Percentiles rank a stretch among this genome's conserved stretches.
These are phyloP conservation scores for Pichia ethanolica DNA, from an alignment of 805 yeast species.

Conservation along the genomic window DNA sequence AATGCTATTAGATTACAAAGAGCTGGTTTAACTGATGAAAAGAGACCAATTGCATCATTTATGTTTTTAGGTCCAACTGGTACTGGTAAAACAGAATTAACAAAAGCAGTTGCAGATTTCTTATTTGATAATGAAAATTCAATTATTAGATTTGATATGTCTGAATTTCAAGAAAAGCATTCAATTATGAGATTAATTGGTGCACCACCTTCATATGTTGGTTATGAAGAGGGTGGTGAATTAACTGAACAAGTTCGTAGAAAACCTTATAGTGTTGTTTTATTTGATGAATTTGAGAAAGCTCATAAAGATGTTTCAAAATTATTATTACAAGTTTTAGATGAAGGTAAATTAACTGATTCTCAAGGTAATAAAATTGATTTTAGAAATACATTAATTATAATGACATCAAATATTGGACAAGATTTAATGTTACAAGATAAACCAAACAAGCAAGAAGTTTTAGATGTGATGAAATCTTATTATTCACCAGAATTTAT, in stretches of 20 bases:
- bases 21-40: conserved; percentile 92
- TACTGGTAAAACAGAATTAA: conserved; percentile 95
- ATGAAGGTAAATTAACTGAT: conserved; percentile 92
- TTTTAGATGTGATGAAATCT: conserved; percentile 59
- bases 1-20: conserved; percentile 95
- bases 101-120: conserved; percentile 88
- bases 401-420: conserved; percentile 95
- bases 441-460: conserved; percentile 49
- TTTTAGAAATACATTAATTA: conserved; percentile 89
- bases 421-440: conserved; percentile 80
- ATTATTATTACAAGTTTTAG: conserved; percentile 81
- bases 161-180: conserved; percentile 94
- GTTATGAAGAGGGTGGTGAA: conserved; percentile 94
- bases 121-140: conserved; percentile 83
- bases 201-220: conserved; percentile 97
- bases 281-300: conserved; percentile 94
- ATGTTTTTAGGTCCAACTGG: conserved; percentile 98
- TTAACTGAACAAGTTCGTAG: conserved; percentile 93
- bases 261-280: conserved; percentile 86
- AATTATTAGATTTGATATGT: conserved; percentile 92
- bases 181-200: conserved; percentile 87
- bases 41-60: conserved; percentile 93
- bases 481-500: conserved; percentile 92
- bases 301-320: conserved; percentile 96
- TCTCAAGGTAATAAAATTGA: conserved; percentile 93